These are phyloP conservation scores for Terfezia claveryi DNA, from an alignment of 495 filamentous ascomycete genomes.

Conservation along the genomic window DNA sequence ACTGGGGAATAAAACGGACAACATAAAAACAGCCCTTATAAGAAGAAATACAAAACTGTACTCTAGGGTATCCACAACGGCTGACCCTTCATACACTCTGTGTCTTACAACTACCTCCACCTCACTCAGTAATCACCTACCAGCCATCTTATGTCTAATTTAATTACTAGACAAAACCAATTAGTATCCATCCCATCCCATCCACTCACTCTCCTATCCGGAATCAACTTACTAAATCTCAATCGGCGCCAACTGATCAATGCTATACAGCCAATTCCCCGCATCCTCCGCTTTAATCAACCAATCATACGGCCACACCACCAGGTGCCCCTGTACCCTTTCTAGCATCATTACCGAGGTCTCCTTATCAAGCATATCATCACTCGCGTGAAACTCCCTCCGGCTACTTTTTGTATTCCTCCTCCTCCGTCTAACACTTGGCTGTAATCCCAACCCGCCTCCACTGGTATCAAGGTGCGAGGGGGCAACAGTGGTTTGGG, in stretches of 20 bases:
- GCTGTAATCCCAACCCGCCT: conserved; percentile 20
- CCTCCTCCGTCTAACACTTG: conserved; percentile 36
- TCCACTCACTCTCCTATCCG: too few relatives aligned
- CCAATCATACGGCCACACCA: conserved; percentile 91
- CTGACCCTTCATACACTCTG: too few relatives aligned
- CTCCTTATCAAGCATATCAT: conserved; percentile 47
- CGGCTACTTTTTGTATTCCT: conserved; percentile 55
- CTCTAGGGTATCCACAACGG: too few relatives aligned
- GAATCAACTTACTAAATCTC: conserved; percentile 73
- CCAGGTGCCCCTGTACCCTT: conserved; percentile 69
- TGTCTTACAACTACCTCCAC: too few relatives aligned
- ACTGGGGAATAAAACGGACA: too few relatives aligned
- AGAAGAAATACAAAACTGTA: too few relatives aligned
- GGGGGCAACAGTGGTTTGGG: conserved; percentile 1
- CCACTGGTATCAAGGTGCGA: conserved; percentile 31
- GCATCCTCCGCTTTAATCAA: conserved; percentile 71
- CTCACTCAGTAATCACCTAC: too few relatives aligned
- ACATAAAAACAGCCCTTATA: too few relatives aligned
- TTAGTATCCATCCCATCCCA: too few relatives aligned
- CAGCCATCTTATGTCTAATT: too few relatives aligned
- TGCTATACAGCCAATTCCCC: conserved; percentile 90
- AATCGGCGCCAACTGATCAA: conserved; percentile 84
- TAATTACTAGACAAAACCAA: too few relatives aligned
- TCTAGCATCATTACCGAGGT: conserved; percentile 64
- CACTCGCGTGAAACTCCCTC: conserved; percentile 43